phyloP scores from a whole-genome alignment of 768 basidiomycete genomes.

The Termitomyces sp. region DNA sequence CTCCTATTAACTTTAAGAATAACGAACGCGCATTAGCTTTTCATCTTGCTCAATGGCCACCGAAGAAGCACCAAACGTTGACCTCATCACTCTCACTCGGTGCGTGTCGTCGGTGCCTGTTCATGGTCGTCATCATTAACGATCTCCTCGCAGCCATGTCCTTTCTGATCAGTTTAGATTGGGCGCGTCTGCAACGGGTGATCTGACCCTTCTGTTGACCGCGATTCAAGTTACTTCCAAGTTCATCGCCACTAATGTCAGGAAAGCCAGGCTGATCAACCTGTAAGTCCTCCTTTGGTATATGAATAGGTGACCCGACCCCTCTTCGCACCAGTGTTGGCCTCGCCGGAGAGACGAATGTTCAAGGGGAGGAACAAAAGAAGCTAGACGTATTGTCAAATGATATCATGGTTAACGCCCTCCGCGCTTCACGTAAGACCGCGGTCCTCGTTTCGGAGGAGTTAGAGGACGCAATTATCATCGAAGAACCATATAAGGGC shows the following conservation, averaged over 20 bases:
- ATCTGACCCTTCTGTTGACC: conserved; percentile 89
- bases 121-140: not conserved
- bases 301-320: conserved; percentile 4
- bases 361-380: conserved; percentile 99
- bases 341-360: conserved; percentile 93
- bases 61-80: conserved; percentile 75
- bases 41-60: conserved; percentile 33
- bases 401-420: conserved; percentile 98
- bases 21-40: conserved; percentile 7
- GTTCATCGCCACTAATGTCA: conserved; percentile 97
- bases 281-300: conserved; percentile 52
- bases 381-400: conserved; percentile 97
- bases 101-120: conserved; percentile 27
- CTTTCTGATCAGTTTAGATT: conserved; percentile 80
- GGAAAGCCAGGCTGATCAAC: conserved; percentile 95
- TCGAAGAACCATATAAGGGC: conserved; percentile 76
- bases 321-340: conserved; percentile 65
- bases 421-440: conserved; percentile 94
- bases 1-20: conserved; percentile 2
- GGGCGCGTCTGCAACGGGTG: conserved; percentile 83
- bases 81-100: conserved; percentile 93
- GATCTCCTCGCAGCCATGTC: conserved; percentile 61
- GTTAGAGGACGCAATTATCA: conserved; percentile 87
- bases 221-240: conserved; percentile 96
- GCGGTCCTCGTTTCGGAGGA: conserved; percentile 98